Evolutionary conservation across 2,329 filamentous ascomycete genomes (phyloP).

Genomic region (Trichoderma breve): DNA sequence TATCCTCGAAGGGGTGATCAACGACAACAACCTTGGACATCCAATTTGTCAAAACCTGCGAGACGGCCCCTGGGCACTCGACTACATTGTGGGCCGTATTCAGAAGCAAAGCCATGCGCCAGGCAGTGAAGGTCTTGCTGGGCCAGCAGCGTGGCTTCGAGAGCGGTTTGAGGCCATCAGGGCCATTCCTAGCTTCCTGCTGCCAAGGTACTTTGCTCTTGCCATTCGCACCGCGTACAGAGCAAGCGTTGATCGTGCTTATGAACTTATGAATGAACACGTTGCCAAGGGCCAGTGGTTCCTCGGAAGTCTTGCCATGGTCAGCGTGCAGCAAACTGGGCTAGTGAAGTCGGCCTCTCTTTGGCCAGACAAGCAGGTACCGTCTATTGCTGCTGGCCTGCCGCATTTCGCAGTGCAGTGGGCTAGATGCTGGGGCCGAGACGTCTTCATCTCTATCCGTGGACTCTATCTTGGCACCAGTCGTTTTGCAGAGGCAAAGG

Average conservation of each 20-base stretch:
- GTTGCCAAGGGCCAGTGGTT: conserved; percentile 83
- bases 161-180: conserved; percentile 84
- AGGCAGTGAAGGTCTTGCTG: conserved; percentile 60
- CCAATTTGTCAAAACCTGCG: conserved; percentile 90
- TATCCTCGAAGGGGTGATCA: conserved; percentile 77
- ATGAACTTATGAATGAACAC: conserved; percentile 76
- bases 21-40: conserved; percentile 87
- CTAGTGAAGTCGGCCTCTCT: conserved; percentile 86
- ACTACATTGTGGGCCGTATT: conserved; percentile 79
- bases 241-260: conserved; percentile 73
- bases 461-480: conserved; percentile 90
- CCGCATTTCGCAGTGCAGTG: conserved; percentile 93
- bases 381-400: conserved; percentile 85
- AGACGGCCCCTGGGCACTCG: conserved; percentile 86
- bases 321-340: conserved; percentile 87
- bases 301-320: conserved; percentile 82
- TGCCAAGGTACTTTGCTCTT: conserved; percentile 90
- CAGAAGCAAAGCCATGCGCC: conserved; percentile 66
- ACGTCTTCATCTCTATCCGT: conserved; percentile 93
- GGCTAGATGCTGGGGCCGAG: conserved; percentile 95
- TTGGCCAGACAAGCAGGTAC: conserved; percentile 80
- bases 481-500: conserved; percentile 81
- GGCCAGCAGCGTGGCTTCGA: conserved; percentile 74
- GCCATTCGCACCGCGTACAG: conserved; percentile 84
- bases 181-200: conserved; percentile 79